phyloP scores from a whole-genome alignment of 257 asterid genomes.

The Solanum arcanum region DNA sequence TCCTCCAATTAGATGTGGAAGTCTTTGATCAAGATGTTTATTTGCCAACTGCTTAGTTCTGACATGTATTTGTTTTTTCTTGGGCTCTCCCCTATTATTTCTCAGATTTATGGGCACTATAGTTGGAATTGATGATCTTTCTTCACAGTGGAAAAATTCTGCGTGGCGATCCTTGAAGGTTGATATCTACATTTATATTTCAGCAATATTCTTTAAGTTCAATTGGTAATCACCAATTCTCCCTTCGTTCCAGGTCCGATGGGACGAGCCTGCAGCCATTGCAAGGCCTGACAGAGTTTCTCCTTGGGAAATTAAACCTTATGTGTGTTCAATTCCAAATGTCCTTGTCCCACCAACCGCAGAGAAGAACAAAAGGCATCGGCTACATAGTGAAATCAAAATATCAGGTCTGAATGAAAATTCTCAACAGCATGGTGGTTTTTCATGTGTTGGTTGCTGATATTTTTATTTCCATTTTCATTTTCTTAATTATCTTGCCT shows the following conservation, averaged over 20 bases:
- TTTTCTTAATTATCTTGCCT: background rate
- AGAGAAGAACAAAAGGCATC: conserved; percentile 44
- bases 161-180: conserved; percentile 76
- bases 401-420: conserved; percentile 28
- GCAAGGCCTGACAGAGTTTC: conserved; percentile 64
- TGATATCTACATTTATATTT: background rate
- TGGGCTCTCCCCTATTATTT: background rate
- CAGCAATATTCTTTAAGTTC: background rate
- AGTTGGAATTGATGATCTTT: conserved; percentile 54
- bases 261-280: conserved; percentile 72
- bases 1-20: background rate
- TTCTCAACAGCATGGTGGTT: background rate
- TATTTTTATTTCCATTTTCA: background rate
- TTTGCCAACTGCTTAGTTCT: background rate
- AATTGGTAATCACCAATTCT: background rate
- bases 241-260: conserved; percentile 44
- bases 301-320: conserved; percentile 81
- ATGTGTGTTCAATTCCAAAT: conserved; percentile 38
- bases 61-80: background rate
- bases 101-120: conserved; percentile 76
- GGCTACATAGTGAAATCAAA: conserved; percentile 31
- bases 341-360: conserved; percentile 22
- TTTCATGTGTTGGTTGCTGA: background rate
- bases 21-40: background rate
- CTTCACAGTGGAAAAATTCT: conserved; percentile 54